phyloP scores from a whole-genome alignment of 1,139 yeast genomes.

The Suhomyces choctaworum region DNA sequence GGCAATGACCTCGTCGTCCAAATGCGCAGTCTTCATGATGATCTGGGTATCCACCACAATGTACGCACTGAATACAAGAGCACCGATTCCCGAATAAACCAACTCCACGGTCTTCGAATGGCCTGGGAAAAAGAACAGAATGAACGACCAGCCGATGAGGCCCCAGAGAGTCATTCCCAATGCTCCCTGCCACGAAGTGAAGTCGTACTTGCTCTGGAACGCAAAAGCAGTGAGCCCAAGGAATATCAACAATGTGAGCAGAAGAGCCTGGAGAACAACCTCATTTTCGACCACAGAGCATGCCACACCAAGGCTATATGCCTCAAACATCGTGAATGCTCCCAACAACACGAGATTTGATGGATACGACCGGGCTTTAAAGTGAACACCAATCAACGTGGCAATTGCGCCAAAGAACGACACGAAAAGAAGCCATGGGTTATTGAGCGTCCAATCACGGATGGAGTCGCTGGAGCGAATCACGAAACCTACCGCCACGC shows the following conservation, averaged over 20 bases:
- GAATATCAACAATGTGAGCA: constrained; percentile 68
- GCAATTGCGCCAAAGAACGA: constrained; percentile 62
- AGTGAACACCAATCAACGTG: constrained; percentile 57
- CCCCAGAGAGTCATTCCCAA: constrained; percentile 64
- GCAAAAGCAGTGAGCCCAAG: constrained; percentile 77
- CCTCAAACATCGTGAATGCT: constrained; percentile 72
- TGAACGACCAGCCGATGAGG: constrained; percentile 70
- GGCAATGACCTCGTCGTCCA: constrained; percentile 85
- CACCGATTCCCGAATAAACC: constrained; percentile 72
- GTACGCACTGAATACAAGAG: constrained; percentile 69
- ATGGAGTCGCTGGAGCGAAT: constrained; percentile 51
- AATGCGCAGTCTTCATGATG: constrained; percentile 74
- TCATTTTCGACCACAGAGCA: constrained; percentile 65
- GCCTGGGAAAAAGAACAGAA: constrained; percentile 65
- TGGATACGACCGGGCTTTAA: constrained; percentile 68
- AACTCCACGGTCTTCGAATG: constrained; percentile 55
- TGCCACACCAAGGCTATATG: constrained; percentile 69
- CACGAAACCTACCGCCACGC: constrained; percentile 59
- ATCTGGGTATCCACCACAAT: constrained; percentile 80
- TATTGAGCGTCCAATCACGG: constrained; percentile 57
- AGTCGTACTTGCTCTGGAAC: constrained; percentile 79
- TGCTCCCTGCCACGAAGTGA: constrained; percentile 70
- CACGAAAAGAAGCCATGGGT: constrained; percentile 62
- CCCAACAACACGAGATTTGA: constrained; percentile 55
- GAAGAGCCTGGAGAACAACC: constrained; percentile 68